Evolutionary conservation across 2,329 filamentous ascomycete species (phyloP), one percentile per base, ranked within the genome.

Genomic region (Teratosphaeria viscida): DNA sequence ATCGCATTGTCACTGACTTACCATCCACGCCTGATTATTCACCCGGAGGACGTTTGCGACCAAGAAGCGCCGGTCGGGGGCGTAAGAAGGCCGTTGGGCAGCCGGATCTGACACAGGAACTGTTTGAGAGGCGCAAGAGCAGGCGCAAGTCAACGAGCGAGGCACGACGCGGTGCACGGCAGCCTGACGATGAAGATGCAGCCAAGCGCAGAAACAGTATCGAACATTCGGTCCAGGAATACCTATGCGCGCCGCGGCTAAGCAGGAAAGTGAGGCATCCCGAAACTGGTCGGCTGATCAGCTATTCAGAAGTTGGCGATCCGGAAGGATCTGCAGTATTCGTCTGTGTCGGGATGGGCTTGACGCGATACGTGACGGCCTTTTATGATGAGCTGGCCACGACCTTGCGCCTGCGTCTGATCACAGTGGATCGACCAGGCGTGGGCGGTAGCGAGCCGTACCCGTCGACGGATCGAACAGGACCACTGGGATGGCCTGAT

Each of bases 381-480:
- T 99, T 99, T 72, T 99, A 97, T 71, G 94, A 99, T 72, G 94
- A 99, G 73, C 79, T 99, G 57, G 94, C 94, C 2, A 77, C 89
- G 68, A 95, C 92, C 0, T 77, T 99, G 61, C 94, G 90, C 72
- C 76, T 99, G 59, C 85, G 94, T 23, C 80, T 99, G 57, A 95
- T 99, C 65, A 97, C 94, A 0, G 88, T 92, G 5, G 94, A 99
- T 73, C 85, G 94, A 57, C 94, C 94, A 58, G 94, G 94, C 29
- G 90, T 99, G 16, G 94, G 94, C 55, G 92, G 90, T 68, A 96
- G 92, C 70, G 91, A 95, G 68, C 76, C 89, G 35, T 92, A 95
- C 73, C 80, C 85, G 43, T 90, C 95, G 70, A 86, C 87, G 55
- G 87, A 89, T 27, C 87, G 88, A 32, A 95, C 89, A 55, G 71